phyloP scores from a whole-genome alignment of 768 basidiomycete species.

The Mycena indigotica region DNA sequence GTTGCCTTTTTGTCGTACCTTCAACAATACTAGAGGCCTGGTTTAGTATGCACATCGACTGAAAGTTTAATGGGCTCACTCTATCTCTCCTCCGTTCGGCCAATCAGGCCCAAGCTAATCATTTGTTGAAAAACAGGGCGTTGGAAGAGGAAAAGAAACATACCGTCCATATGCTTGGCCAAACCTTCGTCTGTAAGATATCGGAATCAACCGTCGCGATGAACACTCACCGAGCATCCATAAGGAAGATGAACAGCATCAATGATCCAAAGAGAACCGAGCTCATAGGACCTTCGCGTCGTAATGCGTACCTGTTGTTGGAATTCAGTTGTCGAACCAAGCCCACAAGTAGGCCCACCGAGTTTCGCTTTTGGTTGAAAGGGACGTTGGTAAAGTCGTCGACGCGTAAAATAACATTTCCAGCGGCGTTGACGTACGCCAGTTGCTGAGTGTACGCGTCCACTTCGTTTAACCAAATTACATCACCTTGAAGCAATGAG shows the following conservation, averaged over 20 bases:
- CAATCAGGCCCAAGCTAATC: slow-evolving; percentile 37
- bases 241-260: slow-evolving; percentile 52
- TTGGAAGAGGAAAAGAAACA: slow-evolving; percentile 18
- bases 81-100: slow-evolving; percentile 54
- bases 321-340: neutral
- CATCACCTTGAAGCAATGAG: slow-evolving; percentile 42
- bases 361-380: slow-evolving; percentile 54
- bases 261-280: slow-evolving; percentile 48
- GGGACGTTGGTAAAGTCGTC: slow-evolving; percentile 58
- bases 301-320: slow-evolving; percentile 49
- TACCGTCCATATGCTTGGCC: slow-evolving; percentile 54
- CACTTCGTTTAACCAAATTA: slow-evolving; percentile 44
- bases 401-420: slow-evolving; percentile 60
- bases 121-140: neutral
- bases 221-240: slow-evolving; percentile 49
- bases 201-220: neutral
- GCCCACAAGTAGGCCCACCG: slow-evolving; percentile 32
- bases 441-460: slow-evolving; percentile 42
- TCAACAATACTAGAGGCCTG: neutral
- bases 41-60: neutral
- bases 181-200: slow-evolving; percentile 34
- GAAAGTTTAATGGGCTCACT: slow-evolving; percentile 27
- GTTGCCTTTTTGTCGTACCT: neutral
- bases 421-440: slow-evolving; percentile 49
- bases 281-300: slow-evolving; percentile 42